Base-by-base conservation (phyloP, 2,329 filamentous ascomycete genomes). In the Pleomassaria siparia region DNA sequence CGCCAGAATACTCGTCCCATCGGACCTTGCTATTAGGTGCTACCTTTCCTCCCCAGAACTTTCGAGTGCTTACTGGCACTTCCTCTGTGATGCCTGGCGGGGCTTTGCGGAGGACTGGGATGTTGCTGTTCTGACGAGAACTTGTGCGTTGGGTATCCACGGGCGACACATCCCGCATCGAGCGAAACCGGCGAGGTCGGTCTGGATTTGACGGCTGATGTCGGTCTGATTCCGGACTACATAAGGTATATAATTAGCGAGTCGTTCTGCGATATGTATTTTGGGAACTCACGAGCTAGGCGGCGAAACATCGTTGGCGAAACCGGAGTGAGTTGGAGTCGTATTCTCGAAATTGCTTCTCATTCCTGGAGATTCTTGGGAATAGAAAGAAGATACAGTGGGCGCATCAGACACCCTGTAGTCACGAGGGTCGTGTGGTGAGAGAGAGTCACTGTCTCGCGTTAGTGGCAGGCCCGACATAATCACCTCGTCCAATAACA, bases 1-100 rank as follows among this genome's bases (percentile, higher is more conserved):
- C 85, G 8, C 83, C 85, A 2, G 85, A 85, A 62, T 80, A 82
- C 40, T 80, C 80, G 69, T 89, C 84, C 84, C 84, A 87, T 54
- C 76, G 63, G 5, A 69, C 66, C 48, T 69, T 69, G 46, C 59
- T 59, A 43, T 68, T 65, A 13, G 65, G 63, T 2, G 61, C 60
- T 15, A 69, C 60, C 48, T 69, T 69, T 18, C 64, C 67, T 46
- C 62, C 63, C 65, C 66, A 69, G 40, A 70, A 70, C 45, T 69
- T 70, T 36, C 64, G 64, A 24, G 62, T 55, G 6, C 52, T 44
- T 8, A 50, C 51, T n/a, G 55, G 41, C 48, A 46, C 57, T 54
- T 44, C 51, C 51, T 40, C 59, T 49, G 15, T 61, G 16, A 47
- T 43, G n/a, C 26, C 50, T 15, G 56, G 49, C 20, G 64, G 62